Evolutionary conservation across 306 rosid species (phyloP).

Genomic region (Rosa multiflora): DNA sequence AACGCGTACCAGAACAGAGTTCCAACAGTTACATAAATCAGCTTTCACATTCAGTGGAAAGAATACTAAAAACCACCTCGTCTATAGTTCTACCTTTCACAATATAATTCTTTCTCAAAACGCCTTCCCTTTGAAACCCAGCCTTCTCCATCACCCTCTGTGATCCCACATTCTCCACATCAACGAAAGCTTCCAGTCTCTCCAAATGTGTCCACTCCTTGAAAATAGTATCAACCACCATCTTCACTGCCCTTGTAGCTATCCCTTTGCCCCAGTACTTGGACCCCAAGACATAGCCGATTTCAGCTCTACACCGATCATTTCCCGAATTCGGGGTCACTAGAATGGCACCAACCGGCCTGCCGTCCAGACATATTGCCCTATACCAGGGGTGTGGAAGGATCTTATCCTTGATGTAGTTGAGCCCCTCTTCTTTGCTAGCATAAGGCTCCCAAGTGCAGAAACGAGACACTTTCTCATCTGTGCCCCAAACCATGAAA

Average conservation of each 20-base stretch:
- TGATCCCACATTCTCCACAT: constrained; percentile 58
- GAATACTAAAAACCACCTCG: constrained; percentile 43
- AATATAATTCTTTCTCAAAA: constrained; percentile 48
- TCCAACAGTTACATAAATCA: neutral
- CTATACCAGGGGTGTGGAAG: constrained; percentile 49
- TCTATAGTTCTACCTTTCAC: constrained; percentile 49
- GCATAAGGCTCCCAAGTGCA: constrained; percentile 61
- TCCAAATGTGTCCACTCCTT: constrained; percentile 50
- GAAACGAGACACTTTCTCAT: constrained; percentile 43
- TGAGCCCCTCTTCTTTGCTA: constrained; percentile 43
- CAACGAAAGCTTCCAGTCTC: constrained; percentile 75
- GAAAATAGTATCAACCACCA: constrained; percentile 44
- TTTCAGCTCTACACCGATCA: constrained; percentile 42
- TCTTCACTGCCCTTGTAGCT: constrained; percentile 52
- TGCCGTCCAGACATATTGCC: constrained; percentile 55
- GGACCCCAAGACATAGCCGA: constrained; percentile 63
- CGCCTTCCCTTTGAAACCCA: no score
- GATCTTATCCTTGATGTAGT: constrained; percentile 35
- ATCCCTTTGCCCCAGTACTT: constrained; percentile 76
- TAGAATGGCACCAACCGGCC: constrained; percentile 52
- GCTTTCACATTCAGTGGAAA: constrained; percentile 30
- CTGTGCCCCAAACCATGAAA: constrained; percentile 56
- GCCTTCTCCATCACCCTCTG: constrained; percentile 73
- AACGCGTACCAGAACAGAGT: neutral
- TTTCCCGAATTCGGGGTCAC: constrained; percentile 30